A percentile compares a stretch with the other conserved stretches of the same genome.
Conservation (phyloP, 352 stramenopile species). For the Thalassiosira exigua region DNA sequence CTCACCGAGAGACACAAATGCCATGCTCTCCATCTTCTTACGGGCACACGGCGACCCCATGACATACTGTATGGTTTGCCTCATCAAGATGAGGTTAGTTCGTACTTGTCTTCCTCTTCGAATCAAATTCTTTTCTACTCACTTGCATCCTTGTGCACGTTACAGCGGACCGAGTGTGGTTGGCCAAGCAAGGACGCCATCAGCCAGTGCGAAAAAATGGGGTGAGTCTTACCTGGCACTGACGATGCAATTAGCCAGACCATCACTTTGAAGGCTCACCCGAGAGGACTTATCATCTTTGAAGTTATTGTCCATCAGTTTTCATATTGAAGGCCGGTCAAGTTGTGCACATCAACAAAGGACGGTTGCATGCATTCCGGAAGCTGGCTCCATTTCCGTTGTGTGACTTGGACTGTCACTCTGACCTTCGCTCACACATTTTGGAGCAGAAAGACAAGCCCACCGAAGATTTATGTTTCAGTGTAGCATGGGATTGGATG, state of each 20-base stretch:
- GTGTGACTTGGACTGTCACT: constrained; percentile 9
- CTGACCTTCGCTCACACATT: constrained; percentile 8
- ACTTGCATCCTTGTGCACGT: not conserved
- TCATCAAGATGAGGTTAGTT: constrained; percentile 68
- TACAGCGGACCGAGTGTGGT: constrained; percentile 22
- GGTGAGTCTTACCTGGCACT: constrained; percentile 67
- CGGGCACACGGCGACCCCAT: constrained; percentile 24
- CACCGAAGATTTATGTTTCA: constrained; percentile 70
- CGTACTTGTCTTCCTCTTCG: constrained; percentile 14
- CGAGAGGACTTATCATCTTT: too few species aligned
- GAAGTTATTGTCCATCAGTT: constrained; percentile 83
- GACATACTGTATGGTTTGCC: constrained; percentile 77
- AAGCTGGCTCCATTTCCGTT: constrained; percentile 64
- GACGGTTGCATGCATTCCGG: constrained; percentile 84
- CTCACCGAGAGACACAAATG: constrained; percentile 80
- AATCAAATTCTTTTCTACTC: not conserved
- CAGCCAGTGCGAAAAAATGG: constrained; percentile 73
- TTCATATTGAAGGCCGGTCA: constrained; percentile 85
- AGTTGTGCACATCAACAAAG: constrained; percentile 86
- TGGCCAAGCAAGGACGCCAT: constrained; percentile 78
- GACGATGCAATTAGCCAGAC: too few species aligned
- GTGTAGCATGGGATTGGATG: constrained; percentile 86
- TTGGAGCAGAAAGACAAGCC: constrained; percentile 24
- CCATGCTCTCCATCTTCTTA: constrained; percentile 70
- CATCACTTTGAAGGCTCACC: too few species aligned